Conservation (phyloP, 306 rosid genomes). For the Canavalia gladiata region DNA sequence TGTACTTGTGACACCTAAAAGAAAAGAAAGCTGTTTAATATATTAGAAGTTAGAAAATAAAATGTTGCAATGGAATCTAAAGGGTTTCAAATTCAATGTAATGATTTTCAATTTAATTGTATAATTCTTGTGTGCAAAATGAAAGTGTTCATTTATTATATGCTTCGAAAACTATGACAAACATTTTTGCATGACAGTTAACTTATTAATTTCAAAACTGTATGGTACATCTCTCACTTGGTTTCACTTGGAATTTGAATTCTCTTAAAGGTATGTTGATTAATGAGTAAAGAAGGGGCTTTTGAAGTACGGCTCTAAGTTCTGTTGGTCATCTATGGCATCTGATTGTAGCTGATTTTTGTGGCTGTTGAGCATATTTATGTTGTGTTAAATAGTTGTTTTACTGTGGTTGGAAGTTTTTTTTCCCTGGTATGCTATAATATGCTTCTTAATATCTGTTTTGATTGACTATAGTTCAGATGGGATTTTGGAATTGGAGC, state of each 20-base stretch:
- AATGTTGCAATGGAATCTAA: background rate
- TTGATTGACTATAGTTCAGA: slow-evolving; percentile 71
- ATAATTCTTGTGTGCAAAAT: background rate
- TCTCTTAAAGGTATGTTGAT: slow-evolving; percentile 25
- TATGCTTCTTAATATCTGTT: slow-evolving; percentile 41
- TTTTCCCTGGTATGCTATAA: slow-evolving; percentile 12
- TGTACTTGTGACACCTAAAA: background rate
- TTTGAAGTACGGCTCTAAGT: slow-evolving; percentile 18
- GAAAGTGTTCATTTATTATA: background rate
- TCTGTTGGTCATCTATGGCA: slow-evolving; percentile 43
- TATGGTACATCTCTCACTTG: background rate
- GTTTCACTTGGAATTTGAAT: slow-evolving; percentile 5
- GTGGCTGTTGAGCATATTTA: slow-evolving; percentile 26
- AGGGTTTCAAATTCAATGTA: slow-evolving; percentile 8
- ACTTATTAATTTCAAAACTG: slow-evolving; percentile 22
- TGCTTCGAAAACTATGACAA: background rate
- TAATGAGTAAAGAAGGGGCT: slow-evolving; percentile 16
- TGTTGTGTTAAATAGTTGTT: slow-evolving; percentile 27
- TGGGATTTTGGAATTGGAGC: slow-evolving; percentile 88
- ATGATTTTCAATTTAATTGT: background rate
- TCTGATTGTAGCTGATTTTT: slow-evolving; percentile 34
- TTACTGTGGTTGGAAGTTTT: background rate
- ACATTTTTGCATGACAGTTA: background rate
- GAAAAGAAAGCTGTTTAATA: background rate
- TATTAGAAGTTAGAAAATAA: slow-evolving; percentile 23